phyloP scores from a whole-genome alignment of 2,329 filamentous ascomycete genomes.

The Alternaria sp. region DNA sequence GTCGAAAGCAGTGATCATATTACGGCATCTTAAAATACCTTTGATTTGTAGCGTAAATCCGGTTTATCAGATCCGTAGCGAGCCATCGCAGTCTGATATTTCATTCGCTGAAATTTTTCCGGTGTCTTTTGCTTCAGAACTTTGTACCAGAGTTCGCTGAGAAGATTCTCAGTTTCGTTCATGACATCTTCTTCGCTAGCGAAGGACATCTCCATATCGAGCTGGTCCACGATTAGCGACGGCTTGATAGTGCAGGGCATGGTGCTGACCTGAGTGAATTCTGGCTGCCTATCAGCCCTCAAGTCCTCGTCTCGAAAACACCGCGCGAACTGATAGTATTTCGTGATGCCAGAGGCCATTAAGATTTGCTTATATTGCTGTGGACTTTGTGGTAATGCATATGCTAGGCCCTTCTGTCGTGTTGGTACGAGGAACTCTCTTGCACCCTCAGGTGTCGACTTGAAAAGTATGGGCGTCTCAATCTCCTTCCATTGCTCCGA shows the following conservation, averaged over 20 bases:
- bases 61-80: slow-evolving; percentile 91
- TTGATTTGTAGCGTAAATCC: slow-evolving; percentile 77
- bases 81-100: slow-evolving; percentile 80
- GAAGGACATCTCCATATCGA: slow-evolving; percentile 95
- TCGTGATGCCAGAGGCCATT: slow-evolving; percentile 85
- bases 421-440: slow-evolving; percentile 95
- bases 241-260: background rate
- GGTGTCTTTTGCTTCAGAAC: slow-evolving; percentile 56
- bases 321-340: slow-evolving; percentile 90
- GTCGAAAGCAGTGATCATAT: background rate
- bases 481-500: slow-evolving; percentile 73
- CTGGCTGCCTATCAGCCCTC: slow-evolving; percentile 89
- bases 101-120: slow-evolving; percentile 65
- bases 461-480: slow-evolving; percentile 94
- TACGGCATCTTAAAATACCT: slow-evolving; percentile 53
- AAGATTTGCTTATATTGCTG: slow-evolving; percentile 99
- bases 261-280: slow-evolving; percentile 82
- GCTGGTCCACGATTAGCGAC: slow-evolving; percentile 55
- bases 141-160: slow-evolving; percentile 64
- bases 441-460: slow-evolving; percentile 95
- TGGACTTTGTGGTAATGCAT: slow-evolving; percentile 93
- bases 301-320: slow-evolving; percentile 97
- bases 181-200: slow-evolving; percentile 76
- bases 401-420: slow-evolving; percentile 75
- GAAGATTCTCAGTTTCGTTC: slow-evolving; percentile 61